Evolutionary conservation across 371 early-diverging fungal species (phyloP).

Genomic region (Mucor lusitanicus): DNA sequence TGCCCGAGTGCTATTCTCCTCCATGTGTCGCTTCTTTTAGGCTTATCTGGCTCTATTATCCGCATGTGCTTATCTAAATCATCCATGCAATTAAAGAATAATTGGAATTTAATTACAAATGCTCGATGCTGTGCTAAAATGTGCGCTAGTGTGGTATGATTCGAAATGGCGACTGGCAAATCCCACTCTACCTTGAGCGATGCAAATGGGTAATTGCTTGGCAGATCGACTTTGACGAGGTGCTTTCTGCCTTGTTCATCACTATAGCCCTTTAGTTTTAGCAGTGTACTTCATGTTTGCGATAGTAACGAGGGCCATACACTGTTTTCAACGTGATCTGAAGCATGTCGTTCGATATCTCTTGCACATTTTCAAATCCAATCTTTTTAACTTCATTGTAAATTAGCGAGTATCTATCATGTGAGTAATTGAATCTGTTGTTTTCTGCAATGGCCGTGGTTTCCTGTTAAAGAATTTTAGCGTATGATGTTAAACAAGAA

Average conservation of each 20-base stretch:
- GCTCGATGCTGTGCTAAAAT: conserved; percentile 11
- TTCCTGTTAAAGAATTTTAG: not conserved
- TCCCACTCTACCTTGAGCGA: conserved; percentile 11
- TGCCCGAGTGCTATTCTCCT: conserved; percentile 46
- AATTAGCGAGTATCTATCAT: conserved; percentile 12
- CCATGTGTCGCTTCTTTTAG: conserved; percentile 32
- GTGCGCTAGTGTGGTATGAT: not conserved
- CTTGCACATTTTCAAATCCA: conserved; percentile 28
- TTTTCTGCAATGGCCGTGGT: not conserved
- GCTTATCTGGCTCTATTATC: conserved; percentile 44
- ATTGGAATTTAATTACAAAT: conserved; percentile 25
- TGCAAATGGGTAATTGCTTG: conserved; percentile 24
- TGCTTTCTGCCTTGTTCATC: conserved; percentile 12
- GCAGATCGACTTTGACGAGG: conserved; percentile 16
- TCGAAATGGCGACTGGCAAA: conserved; percentile 19
- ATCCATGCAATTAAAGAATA: conserved; percentile 39
- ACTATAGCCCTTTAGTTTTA: not conserved
- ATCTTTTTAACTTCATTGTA: conserved; percentile 21
- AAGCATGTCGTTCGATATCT: conserved; percentile 25
- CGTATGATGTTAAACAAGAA: not conserved
- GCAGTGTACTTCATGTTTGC: not conserved
- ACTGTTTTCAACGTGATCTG: conserved; percentile 15
- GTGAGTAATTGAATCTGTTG: not conserved
- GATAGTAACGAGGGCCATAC: not conserved
- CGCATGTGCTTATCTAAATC: conserved; percentile 41